Evolutionary conservation across 352 stramenopile genomes (phyloP), one percentile per base, ranked within the genome.

Genomic region (Phytophthora niederhauseri): DNA sequence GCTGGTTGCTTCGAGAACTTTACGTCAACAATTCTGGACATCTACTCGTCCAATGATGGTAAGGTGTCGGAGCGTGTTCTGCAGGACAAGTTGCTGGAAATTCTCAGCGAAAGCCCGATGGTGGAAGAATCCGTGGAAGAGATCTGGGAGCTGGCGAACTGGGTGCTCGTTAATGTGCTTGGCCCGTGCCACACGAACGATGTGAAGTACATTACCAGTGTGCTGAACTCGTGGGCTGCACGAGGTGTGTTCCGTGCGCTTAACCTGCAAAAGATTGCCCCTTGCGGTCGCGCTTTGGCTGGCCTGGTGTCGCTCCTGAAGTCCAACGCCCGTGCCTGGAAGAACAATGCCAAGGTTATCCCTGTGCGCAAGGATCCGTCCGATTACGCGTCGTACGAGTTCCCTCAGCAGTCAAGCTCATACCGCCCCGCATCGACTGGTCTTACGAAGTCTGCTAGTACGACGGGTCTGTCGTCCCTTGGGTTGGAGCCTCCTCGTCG

Each of bases 91-190:
- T 63, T 96, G n/a, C 73, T 96, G 19, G 82, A 97, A 41, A 61
- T 95, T 50, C 79, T 97, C 0, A 80, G 81, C 28, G 86, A 92
- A 12, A 84, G 80, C 48, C 81, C 85, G 19, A 97, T 97, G 86
- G 73, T 96, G 19, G 86, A 96, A 72, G 92, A 97, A 52, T 93
- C 97, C 11, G 86, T 99, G 6, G 95, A 97, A 69, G 97, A 99
- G 73, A 95, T 99, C 45, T 99, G 97, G 95, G 98, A 99, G 66
- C 87, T 99, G 28, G 89, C 93, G 11, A 95, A 92, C 17, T 99
- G 96, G 83, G 76, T 99, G 8, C 72, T 99, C n/a, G 74, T 94
- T 14, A 97, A 98, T 72, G 71, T 99, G 20, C 84, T 99, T 54
- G 98, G 98, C 3, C 86, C 92, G 14, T 94, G 95, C 30, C 98